These are phyloP conservation scores for Acephala macrosclerotiorum DNA, from an alignment of 2,329 filamentous ascomycete genomes.

Conservation along the genomic window DNA sequence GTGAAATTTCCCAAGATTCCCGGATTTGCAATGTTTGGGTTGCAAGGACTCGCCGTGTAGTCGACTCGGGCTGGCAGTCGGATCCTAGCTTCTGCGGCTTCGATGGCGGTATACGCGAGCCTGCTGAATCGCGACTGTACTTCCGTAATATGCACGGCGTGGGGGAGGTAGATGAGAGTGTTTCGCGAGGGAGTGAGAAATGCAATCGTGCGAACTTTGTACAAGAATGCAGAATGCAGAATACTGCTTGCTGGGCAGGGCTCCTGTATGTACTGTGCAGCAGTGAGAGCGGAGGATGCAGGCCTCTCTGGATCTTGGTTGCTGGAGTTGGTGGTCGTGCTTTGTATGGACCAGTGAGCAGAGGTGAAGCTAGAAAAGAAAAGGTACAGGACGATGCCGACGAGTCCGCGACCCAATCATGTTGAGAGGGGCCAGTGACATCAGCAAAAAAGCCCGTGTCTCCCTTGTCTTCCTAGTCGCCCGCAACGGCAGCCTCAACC, in stretches of 20 bases:
- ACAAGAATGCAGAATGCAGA: background rate
- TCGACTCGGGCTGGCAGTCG: background rate
- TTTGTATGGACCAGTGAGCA: background rate
- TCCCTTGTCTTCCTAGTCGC: too few relatives aligned
- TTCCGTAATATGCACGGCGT: background rate
- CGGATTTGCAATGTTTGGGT: conserved; percentile 12
- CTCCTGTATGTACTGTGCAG: background rate
- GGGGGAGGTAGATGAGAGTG: background rate
- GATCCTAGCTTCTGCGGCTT: conserved; percentile 1
- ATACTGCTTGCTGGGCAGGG: too few relatives aligned
- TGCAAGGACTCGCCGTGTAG: conserved; percentile 10
- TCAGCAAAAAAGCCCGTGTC: background rate
- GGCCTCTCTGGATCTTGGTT: background rate
- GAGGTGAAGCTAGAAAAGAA: background rate
- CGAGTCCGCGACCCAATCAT: background rate
- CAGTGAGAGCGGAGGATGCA: conserved; percentile 10
- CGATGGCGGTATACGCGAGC: background rate
- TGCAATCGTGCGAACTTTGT: background rate
- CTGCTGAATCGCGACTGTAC: conserved; percentile 3
- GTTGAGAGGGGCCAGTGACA: background rate
- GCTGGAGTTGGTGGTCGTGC: background rate
- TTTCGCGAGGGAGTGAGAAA: background rate
- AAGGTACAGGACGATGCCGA: conserved; percentile 7
- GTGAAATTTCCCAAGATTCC: conserved; percentile 8
- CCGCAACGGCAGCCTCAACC: background rate